A percentile compares a stretch with the other conserved stretches of the same genome.
These are phyloP conservation scores for Cercospora citrullina DNA, from an alignment of 2,329 filamentous ascomycete species.

Conservation along the genomic window DNA sequence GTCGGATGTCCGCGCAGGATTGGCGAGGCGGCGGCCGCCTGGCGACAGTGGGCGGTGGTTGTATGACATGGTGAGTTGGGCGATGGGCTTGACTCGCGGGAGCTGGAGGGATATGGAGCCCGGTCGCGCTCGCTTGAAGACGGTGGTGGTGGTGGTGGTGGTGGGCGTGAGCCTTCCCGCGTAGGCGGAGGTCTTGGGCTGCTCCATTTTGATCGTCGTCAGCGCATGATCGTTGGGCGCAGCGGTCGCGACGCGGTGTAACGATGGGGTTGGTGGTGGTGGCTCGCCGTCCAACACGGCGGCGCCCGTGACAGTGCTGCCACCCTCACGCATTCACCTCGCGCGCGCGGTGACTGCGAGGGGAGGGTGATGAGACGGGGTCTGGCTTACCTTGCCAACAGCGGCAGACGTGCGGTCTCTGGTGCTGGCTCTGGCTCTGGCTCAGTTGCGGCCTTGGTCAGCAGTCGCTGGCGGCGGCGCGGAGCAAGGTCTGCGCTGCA, in stretches of 20 bases:
- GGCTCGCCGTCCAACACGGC: not conserved
- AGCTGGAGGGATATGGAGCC: conserved; percentile 22
- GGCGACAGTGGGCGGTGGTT: conserved; percentile 39
- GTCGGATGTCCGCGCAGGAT: conserved; percentile 36
- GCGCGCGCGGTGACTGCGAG: not conserved
- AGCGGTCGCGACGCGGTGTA: conserved; percentile 11
- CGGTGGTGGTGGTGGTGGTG: conserved; percentile 8
- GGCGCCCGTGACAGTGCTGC: not conserved
- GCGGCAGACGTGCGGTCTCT: conserved; percentile 9
- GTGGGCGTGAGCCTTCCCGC: conserved; percentile 1
- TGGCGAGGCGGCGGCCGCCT: conserved; percentile 38
- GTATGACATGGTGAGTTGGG: conserved; percentile 37
- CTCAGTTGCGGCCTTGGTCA: conserved; percentile 7
- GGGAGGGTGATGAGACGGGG: conserved; percentile 1
- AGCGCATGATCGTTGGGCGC: conserved; percentile 17
- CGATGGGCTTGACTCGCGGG: conserved; percentile 28
- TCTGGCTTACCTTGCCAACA: conserved; percentile 4
- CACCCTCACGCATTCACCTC: not conserved
- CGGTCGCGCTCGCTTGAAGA: conserved; percentile 19
- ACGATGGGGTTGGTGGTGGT: conserved; percentile 2
- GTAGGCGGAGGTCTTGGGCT: conserved; percentile 17
- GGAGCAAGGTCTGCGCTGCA: conserved; percentile 13
- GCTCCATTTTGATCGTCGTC: conserved; percentile 20
- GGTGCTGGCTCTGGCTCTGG: not conserved
- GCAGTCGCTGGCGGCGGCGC: not conserved